Conservation (phyloP, 306 rosid species). For the Oxytropis ochrocephala region DNA sequence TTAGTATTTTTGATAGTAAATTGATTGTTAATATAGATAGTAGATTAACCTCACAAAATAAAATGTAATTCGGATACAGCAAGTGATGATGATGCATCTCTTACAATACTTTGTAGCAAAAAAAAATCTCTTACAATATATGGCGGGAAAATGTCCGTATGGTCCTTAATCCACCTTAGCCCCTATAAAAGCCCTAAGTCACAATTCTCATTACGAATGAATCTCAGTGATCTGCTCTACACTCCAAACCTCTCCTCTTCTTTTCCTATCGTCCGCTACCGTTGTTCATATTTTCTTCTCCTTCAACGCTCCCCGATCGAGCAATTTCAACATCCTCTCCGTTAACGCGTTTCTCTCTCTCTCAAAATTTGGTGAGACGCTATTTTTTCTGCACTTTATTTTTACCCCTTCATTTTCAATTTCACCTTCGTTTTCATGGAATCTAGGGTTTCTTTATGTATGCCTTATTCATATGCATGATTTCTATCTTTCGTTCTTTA, state of each 20-base stretch:
- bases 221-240: not conserved
- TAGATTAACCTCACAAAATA: no score
- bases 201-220: not conserved
- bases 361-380: constrained; percentile 12
- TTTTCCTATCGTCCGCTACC: not conserved
- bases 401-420: no score
- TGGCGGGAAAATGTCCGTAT: constrained; percentile 41
- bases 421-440: not conserved
- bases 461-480: no score
- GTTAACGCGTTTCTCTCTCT: not conserved
- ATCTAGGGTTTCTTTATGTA: no score
- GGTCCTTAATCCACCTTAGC: constrained; percentile 19
- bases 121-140: no score
- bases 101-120: no score
- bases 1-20: no score
- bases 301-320: not conserved
- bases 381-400: not conserved
- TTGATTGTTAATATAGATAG: no score
- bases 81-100: not conserved
- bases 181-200: constrained; percentile 18
- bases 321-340: not conserved
- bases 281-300: not conserved
- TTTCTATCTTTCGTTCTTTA: not conserved
- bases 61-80: no score
- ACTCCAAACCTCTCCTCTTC: not conserved